These are phyloP conservation scores for Neopestalotiopsis sp. DNA, from an alignment of 2,329 filamentous ascomycete species.

Conservation along the genomic window DNA sequence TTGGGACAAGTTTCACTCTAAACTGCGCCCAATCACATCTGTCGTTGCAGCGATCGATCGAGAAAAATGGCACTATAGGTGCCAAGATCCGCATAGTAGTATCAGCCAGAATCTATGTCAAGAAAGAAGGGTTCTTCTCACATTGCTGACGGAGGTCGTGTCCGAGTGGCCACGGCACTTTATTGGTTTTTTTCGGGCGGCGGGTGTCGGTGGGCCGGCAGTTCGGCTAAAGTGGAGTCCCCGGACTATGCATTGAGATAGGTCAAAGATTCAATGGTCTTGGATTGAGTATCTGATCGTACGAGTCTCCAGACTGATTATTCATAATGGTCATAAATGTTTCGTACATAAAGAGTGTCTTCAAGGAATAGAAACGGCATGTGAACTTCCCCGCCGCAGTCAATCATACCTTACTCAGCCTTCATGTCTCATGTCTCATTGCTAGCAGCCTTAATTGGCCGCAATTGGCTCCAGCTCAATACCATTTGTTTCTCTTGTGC, in stretches of 20 bases:
- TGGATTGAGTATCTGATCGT: not conserved
- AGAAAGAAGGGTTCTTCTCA: no score
- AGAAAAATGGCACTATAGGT: not conserved
- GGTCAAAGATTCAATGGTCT: not conserved
- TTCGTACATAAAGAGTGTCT: no score
- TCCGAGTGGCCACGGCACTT: not conserved
- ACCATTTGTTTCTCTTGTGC: no score
- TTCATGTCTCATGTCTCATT: no score
- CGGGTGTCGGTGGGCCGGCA: not conserved
- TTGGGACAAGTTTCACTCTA: not conserved
- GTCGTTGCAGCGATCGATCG: not conserved
- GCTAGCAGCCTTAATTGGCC: no score
- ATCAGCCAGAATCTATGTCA: no score
- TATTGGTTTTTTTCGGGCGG: not conserved
- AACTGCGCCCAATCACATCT: not conserved
- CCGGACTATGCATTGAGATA: not conserved
- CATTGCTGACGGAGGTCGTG: not conserved
- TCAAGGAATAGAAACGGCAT: no score
- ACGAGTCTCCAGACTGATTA: not conserved
- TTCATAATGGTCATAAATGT: not conserved
- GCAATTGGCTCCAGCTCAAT: no score
- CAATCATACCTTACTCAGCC: no score
- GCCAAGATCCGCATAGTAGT: not conserved
- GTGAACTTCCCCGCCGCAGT: no score
- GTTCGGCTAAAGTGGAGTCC: not conserved